Evolutionary conservation across 2,329 filamentous ascomycete species (phyloP), one percentile per base, ranked within the genome.

Genomic region (Rhinocladiella similis): DNA sequence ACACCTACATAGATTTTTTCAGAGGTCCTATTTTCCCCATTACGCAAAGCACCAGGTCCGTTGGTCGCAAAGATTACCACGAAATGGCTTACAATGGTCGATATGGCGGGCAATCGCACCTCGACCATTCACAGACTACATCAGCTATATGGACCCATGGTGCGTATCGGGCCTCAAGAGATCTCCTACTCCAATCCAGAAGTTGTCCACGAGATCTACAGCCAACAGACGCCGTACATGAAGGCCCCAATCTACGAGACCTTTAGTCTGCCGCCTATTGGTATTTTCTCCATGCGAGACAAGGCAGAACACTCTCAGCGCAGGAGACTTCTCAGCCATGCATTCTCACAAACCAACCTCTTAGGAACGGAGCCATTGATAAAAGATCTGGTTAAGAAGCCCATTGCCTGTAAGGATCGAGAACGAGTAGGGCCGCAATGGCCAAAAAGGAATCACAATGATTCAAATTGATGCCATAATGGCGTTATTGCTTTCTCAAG

Each of bases 161-260:
- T 90, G 5, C 78, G 85, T 25, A 70, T 90, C 1, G 85, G 78
- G 0, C 46, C 46, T n/a, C 16, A n/a, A 19, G 87, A 91, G 64
- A 71, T 92, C 59, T 89, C 85, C 36, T 77, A 90, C 36, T 85
- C 87, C 66, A 82, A 81, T 57, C 73, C 86, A 3, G 78, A 83
- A 38, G 80, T 82, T 0, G 73, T 74, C 20, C 65, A 80, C 45
- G 79, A 80, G 1, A 76, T 91, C 20, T 91, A 90, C 69, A 78
- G 86, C 18, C 41, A 48, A 36, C 47, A 52, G 43, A 55, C 51
- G 18, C 14, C 36, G 14, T 61, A 51, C 55, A 43, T 58, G 19
- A 61, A 61, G 39, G 55, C 58, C 14, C 47, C 54, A 2, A 20
- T 54, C 20, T 61, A 61, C 27, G 54, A 57, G n/a, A 41, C 41